Evolutionary conservation across 1,284 basidiomycete species (phyloP).

Genomic region (Naganishia sp.): DNA sequence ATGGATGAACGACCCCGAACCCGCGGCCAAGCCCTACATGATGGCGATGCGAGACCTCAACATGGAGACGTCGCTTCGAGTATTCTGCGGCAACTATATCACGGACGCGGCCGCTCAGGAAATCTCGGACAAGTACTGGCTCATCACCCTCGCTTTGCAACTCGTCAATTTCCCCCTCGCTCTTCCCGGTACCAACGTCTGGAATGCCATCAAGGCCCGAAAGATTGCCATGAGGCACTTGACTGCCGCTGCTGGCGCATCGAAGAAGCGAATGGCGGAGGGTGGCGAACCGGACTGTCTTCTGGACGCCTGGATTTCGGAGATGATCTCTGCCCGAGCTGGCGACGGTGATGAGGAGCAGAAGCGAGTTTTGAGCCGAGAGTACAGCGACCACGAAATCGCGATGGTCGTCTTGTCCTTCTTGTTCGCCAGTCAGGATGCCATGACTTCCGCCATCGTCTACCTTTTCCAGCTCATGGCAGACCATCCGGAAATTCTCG

Average conservation of each 20-base stretch:
- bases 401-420: slow-evolving; percentile 94
- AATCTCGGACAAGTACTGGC: slow-evolving; percentile 94
- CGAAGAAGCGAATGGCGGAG: slow-evolving; percentile 80
- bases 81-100: slow-evolving; percentile 92
- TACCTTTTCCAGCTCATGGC: slow-evolving; percentile 95
- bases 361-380: slow-evolving; percentile 59
- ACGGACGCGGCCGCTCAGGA: slow-evolving; percentile 73
- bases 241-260: slow-evolving; percentile 72
- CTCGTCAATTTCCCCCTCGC: slow-evolving; percentile 98
- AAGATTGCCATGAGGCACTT: slow-evolving; percentile 86
- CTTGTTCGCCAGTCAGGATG: slow-evolving; percentile 96
- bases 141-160: slow-evolving; percentile 89
- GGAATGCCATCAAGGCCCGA: slow-evolving; percentile 88
- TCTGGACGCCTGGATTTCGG: slow-evolving; percentile 86
- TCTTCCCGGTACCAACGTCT: slow-evolving; percentile 94
- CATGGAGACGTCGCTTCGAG: slow-evolving; percentile 94
- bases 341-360: slow-evolving; percentile 66
- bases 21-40: slow-evolving; percentile 73
- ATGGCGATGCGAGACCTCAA: slow-evolving; percentile 87
- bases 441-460: slow-evolving; percentile 85
- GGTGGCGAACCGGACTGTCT: slow-evolving; percentile 84
- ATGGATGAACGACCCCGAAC: slow-evolving; percentile 65
- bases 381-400: slow-evolving; percentile 94
- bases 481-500: slow-evolving; percentile 84
- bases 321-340: slow-evolving; percentile 64